A percentile compares a stretch with the other conserved stretches of the same genome.
These are phyloP conservation scores for Diaporthe humulicola DNA, from an alignment of 2,329 filamentous ascomycete genomes.

Conservation along the genomic window DNA sequence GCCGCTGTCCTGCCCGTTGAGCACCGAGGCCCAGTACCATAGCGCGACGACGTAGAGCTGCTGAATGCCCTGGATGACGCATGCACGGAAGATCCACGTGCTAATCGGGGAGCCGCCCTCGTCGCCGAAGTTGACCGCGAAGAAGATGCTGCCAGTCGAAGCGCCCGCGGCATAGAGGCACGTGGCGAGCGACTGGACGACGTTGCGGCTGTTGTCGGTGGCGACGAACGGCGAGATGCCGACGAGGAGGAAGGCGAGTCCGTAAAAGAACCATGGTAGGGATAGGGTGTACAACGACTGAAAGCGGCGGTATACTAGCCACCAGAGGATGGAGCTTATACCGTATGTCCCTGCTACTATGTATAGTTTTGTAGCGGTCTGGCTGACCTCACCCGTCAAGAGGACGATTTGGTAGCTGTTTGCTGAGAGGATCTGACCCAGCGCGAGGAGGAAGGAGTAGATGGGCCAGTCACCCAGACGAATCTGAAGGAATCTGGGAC, in stretches of 20 bases:
- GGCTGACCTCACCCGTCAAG: conserved; percentile 72
- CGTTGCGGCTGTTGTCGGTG: conserved; percentile 53
- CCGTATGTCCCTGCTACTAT: conserved; percentile 71
- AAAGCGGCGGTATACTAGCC: conserved; percentile 70
- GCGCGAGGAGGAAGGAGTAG: conserved; percentile 72
- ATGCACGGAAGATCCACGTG: conserved; percentile 78
- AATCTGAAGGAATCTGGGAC: conserved; percentile 56
- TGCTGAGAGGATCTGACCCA: conserved; percentile 73
- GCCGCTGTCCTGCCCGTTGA: conserved; percentile 58
- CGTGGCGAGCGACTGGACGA: conserved; percentile 71
- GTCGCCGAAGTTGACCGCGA: conserved; percentile 76
- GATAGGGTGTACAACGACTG: conserved; percentile 70
- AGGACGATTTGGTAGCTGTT: conserved; percentile 78
- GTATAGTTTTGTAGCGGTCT: conserved; percentile 71
- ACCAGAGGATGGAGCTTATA: conserved; percentile 71
- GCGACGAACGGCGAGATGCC: conserved; percentile 69
- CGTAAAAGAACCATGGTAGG: conserved; percentile 73
- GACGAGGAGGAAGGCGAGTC: conserved; percentile 72
- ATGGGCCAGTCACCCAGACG: conserved; percentile 74
- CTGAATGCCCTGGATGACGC: conserved; percentile 75
- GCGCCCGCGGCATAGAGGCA: conserved; percentile 73
- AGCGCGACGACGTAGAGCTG: conserved; percentile 75
- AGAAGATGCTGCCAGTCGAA: conserved; percentile 73
- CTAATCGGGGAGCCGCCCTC: conserved; percentile 74
- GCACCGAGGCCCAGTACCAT: conserved; percentile 75